Percentiles rank a stretch among this genome's conserved stretches.
phyloP scores from a whole-genome alignment of 805 yeast genomes.

The Yamadazyma kitorensis region DNA sequence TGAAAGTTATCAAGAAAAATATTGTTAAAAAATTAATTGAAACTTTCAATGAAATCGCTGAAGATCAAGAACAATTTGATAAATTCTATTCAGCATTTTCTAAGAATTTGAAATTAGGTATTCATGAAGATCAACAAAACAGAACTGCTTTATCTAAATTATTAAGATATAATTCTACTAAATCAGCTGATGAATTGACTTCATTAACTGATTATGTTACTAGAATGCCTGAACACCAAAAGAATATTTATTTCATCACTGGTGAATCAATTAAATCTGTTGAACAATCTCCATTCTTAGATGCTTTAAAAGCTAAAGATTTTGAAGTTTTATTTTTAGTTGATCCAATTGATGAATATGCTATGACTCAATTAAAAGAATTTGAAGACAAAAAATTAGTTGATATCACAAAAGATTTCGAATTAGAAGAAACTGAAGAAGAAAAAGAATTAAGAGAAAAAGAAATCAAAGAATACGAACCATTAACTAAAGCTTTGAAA shows the following conservation, averaged over 20 bases:
- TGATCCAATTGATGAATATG: constrained; percentile 99
- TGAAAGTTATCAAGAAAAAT: constrained; percentile 99
- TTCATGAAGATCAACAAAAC: constrained; percentile 99
- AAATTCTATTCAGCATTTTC: constrained; percentile 97
- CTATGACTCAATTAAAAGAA: constrained; percentile 98
- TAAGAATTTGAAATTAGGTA: constrained; percentile 97
- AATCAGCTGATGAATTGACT: constrained; percentile 89
- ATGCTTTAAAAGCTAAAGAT: constrained; percentile 96
- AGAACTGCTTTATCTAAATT: constrained; percentile 93
- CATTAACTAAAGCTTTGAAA: constrained; percentile 92
- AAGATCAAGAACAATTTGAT: constrained; percentile 97
- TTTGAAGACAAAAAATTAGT: constrained; percentile 98
- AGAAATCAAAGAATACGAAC: constrained; percentile 89
- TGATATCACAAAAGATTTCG: constrained; percentile 98
- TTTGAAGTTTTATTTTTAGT: constrained; percentile 96
- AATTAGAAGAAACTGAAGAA: constrained; percentile 96
- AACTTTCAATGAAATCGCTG: constrained; percentile 98
- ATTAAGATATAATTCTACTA: constrained; percentile 95
- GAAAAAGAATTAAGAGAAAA: constrained; percentile 94
- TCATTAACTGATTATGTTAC: constrained; percentile 96
- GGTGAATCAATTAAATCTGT: constrained; percentile 98
- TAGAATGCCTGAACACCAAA: constrained; percentile 99
- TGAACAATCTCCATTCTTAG: constrained; percentile 99
- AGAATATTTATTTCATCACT: constrained; percentile 98
- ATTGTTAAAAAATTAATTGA: constrained; percentile 97